A percentile compares a stretch with the other conserved stretches of the same genome.
phyloP scores from a whole-genome alignment of 192 early-diverging fungal species.

The Phlyctochytrium planicorne region DNA sequence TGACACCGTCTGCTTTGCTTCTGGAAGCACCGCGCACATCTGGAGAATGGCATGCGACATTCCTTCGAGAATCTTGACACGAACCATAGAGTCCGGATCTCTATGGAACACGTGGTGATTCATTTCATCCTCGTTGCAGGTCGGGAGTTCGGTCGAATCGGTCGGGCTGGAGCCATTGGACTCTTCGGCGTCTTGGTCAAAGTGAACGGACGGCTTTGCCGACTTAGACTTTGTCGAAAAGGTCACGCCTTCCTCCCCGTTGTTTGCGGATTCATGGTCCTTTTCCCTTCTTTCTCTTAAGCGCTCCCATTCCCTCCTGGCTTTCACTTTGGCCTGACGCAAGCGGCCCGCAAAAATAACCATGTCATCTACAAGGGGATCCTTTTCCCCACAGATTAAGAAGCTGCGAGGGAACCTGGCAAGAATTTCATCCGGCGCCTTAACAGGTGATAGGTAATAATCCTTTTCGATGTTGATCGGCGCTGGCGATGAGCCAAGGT shows the following conservation, averaged over 20 bases:
- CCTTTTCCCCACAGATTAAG: slow-evolving; percentile 92
- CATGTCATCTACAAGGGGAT: slow-evolving; percentile 96
- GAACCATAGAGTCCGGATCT: slow-evolving; percentile 53
- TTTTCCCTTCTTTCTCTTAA: slow-evolving; percentile 23
- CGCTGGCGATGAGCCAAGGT: slow-evolving; percentile 76
- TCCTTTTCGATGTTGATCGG: slow-evolving; percentile 73
- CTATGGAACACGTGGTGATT: slow-evolving; percentile 44
- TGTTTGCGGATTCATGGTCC: background rate
- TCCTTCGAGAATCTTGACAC: slow-evolving; percentile 73
- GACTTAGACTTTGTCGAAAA: background rate
- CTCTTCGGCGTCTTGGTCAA: slow-evolving; percentile 11
- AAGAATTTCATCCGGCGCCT: slow-evolving; percentile 81
- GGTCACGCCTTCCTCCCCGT: background rate
- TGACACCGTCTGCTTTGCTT: slow-evolving; percentile 51
- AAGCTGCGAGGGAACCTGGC: slow-evolving; percentile 89
- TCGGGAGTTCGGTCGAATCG: background rate
- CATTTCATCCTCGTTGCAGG: slow-evolving; percentile 4
- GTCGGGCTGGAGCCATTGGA: background rate
- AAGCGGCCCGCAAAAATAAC: slow-evolving; percentile 86
- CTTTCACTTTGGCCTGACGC: slow-evolving; percentile 74
- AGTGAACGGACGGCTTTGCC: background rate
- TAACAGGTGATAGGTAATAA: slow-evolving; percentile 82
- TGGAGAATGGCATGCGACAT: slow-evolving; percentile 58
- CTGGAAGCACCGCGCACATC: slow-evolving; percentile 74
- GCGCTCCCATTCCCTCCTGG: slow-evolving; percentile 45